Base-by-base conservation (phyloP, 2,329 filamentous ascomycete species). In the Trichoderma oligosporum region DNA sequence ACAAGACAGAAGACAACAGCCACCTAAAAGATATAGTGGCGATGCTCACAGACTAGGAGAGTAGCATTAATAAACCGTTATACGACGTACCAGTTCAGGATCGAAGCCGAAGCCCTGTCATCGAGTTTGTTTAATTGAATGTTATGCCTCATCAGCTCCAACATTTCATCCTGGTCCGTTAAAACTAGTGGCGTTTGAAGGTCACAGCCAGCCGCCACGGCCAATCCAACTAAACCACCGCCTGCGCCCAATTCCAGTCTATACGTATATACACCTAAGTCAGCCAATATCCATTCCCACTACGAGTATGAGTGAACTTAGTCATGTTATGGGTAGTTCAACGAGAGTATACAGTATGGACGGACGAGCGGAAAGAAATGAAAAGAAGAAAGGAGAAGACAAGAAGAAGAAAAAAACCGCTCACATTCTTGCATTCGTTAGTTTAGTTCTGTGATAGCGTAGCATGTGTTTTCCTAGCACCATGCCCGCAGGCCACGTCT, bases 401-500 rank as follows among this genome's bases (percentile, higher is more conserved):
- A 4, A 49, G 22, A 8, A 20, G 20, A 36, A 24, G 25, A 55
- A 31, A 25, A 27, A 58, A 49, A 49, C 12, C 41, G 82, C 86
- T 71, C 71, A 95, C 89, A 96, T 91, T 72, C 83, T 82, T 62
- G 88, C 86, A 58, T 82, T 76, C 57, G 72, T 73, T 61, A 96
- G 71, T 63, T 82, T 76, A n/a, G 81, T 74, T 61, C 76, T 77
- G 65, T 89, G 88, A 67, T 86, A 86, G 52, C 86, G 82, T 59
- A 97, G 78, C 80, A 97, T 82, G 70, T 97, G 95, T 72, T 87
- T 90, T 18, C 88, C 83, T 53, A 99, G 78, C 14, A 94, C 83
- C 84, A 96, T 88, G 9, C 94, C 94, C 0, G 93, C 93, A 3
- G 92, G 93, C 94, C 94, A 97, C 9, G 95, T 81, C 73, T 95